These are phyloP conservation scores for Tolypocladium amazonense DNA, from an alignment of 2,329 filamentous ascomycete species.

Conservation along the genomic window DNA sequence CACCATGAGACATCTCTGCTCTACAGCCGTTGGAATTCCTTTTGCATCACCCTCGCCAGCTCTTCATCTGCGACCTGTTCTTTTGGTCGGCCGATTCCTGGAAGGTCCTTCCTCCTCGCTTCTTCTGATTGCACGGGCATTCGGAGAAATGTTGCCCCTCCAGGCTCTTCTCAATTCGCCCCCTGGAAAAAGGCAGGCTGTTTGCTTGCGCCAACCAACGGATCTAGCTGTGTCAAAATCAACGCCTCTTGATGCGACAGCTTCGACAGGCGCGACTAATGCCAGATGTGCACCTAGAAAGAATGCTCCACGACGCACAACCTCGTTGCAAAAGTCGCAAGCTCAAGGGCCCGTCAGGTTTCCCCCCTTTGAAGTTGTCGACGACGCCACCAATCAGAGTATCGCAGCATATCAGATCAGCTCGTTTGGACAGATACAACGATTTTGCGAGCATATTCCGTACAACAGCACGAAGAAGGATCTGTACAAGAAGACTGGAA, in stretches of 20 bases:
- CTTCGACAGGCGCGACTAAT: background rate
- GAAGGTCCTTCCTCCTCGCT: background rate
- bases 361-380: constrained; percentile 58
- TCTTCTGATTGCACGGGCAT: constrained; percentile 7
- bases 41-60: background rate
- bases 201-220: constrained; percentile 25
- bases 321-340: constrained; percentile 38
- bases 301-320: constrained; percentile 33
- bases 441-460: constrained; percentile 67
- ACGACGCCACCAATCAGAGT: constrained; percentile 43
- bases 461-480: constrained; percentile 93
- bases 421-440: constrained; percentile 51
- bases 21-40: background rate
- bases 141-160: constrained; percentile 48
- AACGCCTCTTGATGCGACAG: constrained; percentile 13
- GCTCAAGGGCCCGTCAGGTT: constrained; percentile 62
- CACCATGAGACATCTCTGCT: background rate
- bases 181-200: constrained; percentile 29
- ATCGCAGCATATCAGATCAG: constrained; percentile 55
- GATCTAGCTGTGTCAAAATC: constrained; percentile 6
- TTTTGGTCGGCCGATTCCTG: background rate
- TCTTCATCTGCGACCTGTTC: background rate
- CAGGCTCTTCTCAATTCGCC: constrained; percentile 56
- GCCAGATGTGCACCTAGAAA: background rate
- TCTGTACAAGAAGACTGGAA: constrained; percentile 75